phyloP scores from a whole-genome alignment of 805 yeast genomes.

The Scheffersomyces spartinae region DNA sequence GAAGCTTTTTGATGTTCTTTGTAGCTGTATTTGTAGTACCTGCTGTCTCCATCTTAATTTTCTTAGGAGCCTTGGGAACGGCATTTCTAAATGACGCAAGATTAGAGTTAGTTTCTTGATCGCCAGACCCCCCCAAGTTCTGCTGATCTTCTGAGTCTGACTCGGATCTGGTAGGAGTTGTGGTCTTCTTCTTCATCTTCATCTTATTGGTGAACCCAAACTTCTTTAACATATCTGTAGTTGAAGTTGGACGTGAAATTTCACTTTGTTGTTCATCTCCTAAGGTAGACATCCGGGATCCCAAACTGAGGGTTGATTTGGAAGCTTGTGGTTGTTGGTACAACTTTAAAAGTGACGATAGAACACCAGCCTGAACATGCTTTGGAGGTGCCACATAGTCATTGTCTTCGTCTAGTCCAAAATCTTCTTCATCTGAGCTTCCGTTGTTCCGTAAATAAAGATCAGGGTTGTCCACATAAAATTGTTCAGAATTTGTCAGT shows the following conservation, averaged over 20 bases:
- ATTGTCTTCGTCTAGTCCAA: slow-evolving; percentile 20
- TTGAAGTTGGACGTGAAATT: slow-evolving; percentile 1
- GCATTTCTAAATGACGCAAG: slow-evolving; percentile 36
- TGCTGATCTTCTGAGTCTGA: slow-evolving; percentile 1
- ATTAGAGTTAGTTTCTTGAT: slow-evolving; percentile 3
- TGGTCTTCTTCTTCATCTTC: slow-evolving; percentile 7
- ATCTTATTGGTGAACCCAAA: slow-evolving; percentile 2
- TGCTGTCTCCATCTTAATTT: slow-evolving; percentile 6
- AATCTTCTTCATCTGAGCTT: slow-evolving; percentile 16
- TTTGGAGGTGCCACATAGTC: slow-evolving; percentile 25
- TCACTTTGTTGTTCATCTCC: slow-evolving; percentile 1
- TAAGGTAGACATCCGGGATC: slow-evolving; percentile 1
- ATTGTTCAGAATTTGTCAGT: slow-evolving; percentile 3
- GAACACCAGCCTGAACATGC: slow-evolving; percentile 74
- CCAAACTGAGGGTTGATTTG: slow-evolving; percentile 16
- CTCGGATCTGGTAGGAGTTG: neutral
- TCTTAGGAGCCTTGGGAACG: slow-evolving; percentile 24
- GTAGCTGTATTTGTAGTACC: slow-evolving; percentile 8
- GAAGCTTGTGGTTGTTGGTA: slow-evolving; percentile 40
- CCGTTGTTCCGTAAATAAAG: slow-evolving; percentile 18
- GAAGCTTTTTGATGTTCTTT: slow-evolving; percentile 18
- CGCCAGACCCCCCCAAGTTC: slow-evolving; percentile 4
- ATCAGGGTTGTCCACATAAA: slow-evolving; percentile 36
- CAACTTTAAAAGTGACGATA: slow-evolving; percentile 63
- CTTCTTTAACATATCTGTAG: neutral